Evolutionary conservation across 2,329 filamentous ascomycete species (phyloP).

Genomic region (Septoria petroselini): DNA sequence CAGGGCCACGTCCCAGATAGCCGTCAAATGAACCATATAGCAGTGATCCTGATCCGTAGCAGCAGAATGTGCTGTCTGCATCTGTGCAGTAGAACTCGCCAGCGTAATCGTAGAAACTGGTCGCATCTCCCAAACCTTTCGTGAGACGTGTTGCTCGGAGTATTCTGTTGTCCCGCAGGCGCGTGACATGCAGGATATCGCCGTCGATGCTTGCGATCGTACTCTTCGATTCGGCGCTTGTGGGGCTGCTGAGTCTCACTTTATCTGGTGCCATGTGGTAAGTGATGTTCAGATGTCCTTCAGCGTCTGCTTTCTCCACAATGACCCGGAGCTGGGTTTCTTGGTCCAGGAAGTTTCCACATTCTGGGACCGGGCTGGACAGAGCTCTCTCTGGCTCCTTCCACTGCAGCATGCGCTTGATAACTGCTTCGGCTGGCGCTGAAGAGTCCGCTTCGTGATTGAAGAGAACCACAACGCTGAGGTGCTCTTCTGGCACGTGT

Average conservation of each 20-base stretch:
- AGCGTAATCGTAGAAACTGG: slow-evolving; percentile 11
- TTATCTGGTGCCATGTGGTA: slow-evolving; percentile 17
- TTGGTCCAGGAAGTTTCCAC: slow-evolving; percentile 43
- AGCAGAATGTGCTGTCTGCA: slow-evolving; percentile 40
- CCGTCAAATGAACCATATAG: slow-evolving; percentile 47
- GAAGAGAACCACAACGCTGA: slow-evolving; percentile 44
- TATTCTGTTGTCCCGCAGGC: slow-evolving; percentile 25
- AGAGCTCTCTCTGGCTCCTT: slow-evolving; percentile 21
- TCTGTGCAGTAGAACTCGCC: slow-evolving; percentile 42
- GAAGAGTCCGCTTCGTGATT: slow-evolving; percentile 41
- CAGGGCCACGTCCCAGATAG: slow-evolving; percentile 42
- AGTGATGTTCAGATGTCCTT: slow-evolving; percentile 25
- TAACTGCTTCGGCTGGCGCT: slow-evolving; percentile 33
- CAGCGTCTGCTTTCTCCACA: slow-evolving; percentile 22
- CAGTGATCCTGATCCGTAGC: slow-evolving; percentile 37
- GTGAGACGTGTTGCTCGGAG: slow-evolving; percentile 16
- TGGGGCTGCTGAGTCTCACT: slow-evolving; percentile 5
- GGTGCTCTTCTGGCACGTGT: slow-evolving; percentile 37
- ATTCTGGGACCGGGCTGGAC: slow-evolving; percentile 21
- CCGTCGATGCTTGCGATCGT: slow-evolving; percentile 36
- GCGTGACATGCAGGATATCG: slow-evolving; percentile 27
- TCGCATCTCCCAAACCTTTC: background rate
- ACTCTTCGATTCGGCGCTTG: slow-evolving; percentile 26
- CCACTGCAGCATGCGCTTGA: slow-evolving; percentile 35
- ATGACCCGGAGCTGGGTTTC: slow-evolving; percentile 38